phyloP scores from a whole-genome alignment of 371 early-diverging fungal genomes.

The Lichtheimia ramosa region DNA sequence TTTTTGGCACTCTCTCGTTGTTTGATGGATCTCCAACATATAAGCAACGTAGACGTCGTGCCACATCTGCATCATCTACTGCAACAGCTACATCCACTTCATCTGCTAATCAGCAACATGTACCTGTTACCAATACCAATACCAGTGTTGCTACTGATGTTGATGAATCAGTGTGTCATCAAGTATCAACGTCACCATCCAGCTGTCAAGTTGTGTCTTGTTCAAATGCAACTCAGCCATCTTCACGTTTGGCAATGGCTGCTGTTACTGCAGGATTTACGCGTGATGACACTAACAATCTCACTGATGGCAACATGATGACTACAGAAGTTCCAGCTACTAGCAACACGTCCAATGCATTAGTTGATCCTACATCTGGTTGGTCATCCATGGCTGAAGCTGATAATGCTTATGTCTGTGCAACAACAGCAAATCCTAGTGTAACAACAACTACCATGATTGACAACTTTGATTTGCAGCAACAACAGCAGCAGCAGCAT shows the following conservation, averaged over 20 bases:
- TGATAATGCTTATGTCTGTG: neutral
- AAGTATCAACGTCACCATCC: slow-evolving; percentile 24
- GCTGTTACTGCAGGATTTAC: slow-evolving; percentile 32
- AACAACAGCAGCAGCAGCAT: slow-evolving; percentile 11
- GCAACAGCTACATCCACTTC: slow-evolving; percentile 22
- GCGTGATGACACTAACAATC: neutral
- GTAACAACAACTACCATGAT: slow-evolving; percentile 2
- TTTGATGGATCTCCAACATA: slow-evolving; percentile 75
- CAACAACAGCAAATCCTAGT: neutral
- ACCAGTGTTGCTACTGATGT: too few species aligned
- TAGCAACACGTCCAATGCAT: too few species aligned
- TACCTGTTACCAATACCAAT: too few species aligned
- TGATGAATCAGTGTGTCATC: too few species aligned
- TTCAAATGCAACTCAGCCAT: neutral
- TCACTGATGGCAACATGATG: neutral
- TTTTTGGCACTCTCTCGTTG: slow-evolving; percentile 62
- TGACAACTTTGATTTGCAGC: neutral
- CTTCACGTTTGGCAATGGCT: slow-evolving; percentile 30
- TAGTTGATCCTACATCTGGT: too few species aligned
- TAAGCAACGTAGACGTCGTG: slow-evolving; percentile 71
- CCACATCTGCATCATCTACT: slow-evolving; percentile 44
- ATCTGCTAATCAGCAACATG: slow-evolving; percentile 20
- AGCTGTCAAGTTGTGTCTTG: neutral
- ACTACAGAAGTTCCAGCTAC: slow-evolving; percentile 8
- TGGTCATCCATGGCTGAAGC: too few species aligned